Evolutionary conservation across 2,329 filamentous ascomycete species (phyloP), one percentile per base, ranked within the genome.

Genomic region (Beauveria pseudobassiana): DNA sequence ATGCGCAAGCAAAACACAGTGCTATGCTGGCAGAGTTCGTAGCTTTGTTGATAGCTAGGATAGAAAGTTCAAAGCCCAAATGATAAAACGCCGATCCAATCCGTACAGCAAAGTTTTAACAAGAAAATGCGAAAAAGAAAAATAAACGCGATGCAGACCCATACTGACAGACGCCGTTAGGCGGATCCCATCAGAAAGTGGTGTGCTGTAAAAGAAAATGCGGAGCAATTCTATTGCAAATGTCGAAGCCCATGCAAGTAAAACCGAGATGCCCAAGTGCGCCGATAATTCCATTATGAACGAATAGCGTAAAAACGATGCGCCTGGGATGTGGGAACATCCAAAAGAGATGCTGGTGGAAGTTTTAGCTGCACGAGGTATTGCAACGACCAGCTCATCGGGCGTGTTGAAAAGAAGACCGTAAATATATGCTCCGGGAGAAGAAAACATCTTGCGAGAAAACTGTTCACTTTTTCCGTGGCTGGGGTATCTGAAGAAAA

Each of bases 401-500:
- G 56, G 28, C 46, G 55, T 22, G 12, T 18, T 14, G 48, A 50
- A 46, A 60, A 26, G 28, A 55, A 64, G 62, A 64, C 51, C 28
- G 14, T 34, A 20, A 53, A 54, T 28, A 55, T 40, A 62, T 64
- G 64, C 64, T 67, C 64, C 65, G 61, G 64, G 69, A 65, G 69
- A 68, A 62, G 64, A 69, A 65, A 53, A 50, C 20, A 38, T 53
- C 53, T 58, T 58, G 60, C 60, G 54, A 62, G 60, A 62, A 58
- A 58, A 58, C 46, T 49, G 49, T 60, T 69, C 69, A 69, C 69
- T 73, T 49, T 64, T 73, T 69, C 74, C 73, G 72, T 74, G 70
- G 66, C 69, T 69, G 73, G 72, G 73, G 74, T 76, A 75, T 76
- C 73, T 73, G 71, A 72, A 58, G 60, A 62, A 57, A 56, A 62